Base-by-base conservation (phyloP, 2,329 filamentous ascomycete genomes). In the Ophiostoma ips region DNA sequence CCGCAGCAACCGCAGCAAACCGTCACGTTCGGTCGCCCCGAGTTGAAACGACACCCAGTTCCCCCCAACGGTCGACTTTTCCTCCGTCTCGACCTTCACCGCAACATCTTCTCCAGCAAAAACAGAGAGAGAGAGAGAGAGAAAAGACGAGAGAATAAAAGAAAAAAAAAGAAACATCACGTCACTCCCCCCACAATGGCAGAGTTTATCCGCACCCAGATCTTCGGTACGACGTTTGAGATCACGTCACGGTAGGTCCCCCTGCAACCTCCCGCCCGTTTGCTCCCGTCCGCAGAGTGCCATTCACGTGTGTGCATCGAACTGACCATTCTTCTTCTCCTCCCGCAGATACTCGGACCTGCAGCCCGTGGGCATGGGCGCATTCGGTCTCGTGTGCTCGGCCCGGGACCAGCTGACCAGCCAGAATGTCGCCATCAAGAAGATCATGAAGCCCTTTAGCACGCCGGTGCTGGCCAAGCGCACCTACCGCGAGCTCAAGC, bases 401-500 rank as follows among this genome's bases (percentile, higher is more conserved):
- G 92, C 92, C 52, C 90, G 88, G 70, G 92, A 98, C 68, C 89
- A 96, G 72, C 87, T 98, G 68, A 96, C 92, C 53, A 86, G 79
- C 66, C 89, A 95, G 68, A 88, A 89, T 68, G 92, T 98, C 55
- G 92, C 92, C 53, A 89, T 98, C 65, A 98, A 98, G 79, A 98
- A 98, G 79, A 98, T 98, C 64, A 96, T 98, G 90, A 98, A 96
- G 75, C 92, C 92, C 10, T 98, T 98, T 71, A 95, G 89, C 75
- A 98, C 92, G n/a, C 89, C 92, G 1, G 92, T 98, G 52, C 76
- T 98, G 45, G 92, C 92, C 52, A 98, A 98, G 75, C 80, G 92
- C 64, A 98, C 92, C 58, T 98, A 98, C 68, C 83, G 92, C 63
- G 92, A 98, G 68, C 72, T 98, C 64, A 98, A 96, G 74, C 78